These are phyloP conservation scores for Agaricus subrufescens DNA, from an alignment of 768 basidiomycete species.

Conservation along the genomic window DNA sequence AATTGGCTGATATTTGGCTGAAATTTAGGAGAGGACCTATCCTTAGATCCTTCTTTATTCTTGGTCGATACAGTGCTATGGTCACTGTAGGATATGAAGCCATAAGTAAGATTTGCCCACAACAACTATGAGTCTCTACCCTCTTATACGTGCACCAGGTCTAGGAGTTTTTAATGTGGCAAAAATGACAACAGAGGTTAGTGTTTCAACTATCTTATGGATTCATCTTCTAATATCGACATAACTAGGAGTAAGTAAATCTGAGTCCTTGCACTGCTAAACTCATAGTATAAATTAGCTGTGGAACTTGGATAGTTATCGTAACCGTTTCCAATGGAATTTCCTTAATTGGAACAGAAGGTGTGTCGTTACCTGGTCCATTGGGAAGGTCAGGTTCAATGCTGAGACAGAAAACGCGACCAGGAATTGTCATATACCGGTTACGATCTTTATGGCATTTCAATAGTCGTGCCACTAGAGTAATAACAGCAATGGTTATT, in stretches of 20 bases:
- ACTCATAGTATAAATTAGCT: not conserved
- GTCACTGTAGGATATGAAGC: not conserved
- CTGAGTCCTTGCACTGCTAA: not conserved
- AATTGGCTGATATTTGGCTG: not conserved
- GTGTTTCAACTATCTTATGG: not conserved
- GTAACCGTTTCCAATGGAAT: not conserved
- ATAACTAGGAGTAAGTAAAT: not conserved
- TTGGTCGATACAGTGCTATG: not conserved
- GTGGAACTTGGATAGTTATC: not conserved
- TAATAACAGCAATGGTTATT: not conserved
- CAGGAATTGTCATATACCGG: conserved; percentile 2
- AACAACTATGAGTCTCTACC: not conserved
- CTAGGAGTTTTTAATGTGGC: not conserved
- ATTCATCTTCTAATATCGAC: not conserved
- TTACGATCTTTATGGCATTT: not conserved
- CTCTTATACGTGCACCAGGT: not conserved
- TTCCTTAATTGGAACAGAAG: conserved; percentile 2
- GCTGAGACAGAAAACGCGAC: not conserved
- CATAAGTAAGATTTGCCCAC: not conserved
- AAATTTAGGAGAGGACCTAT: not conserved
- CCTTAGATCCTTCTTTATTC: not conserved
- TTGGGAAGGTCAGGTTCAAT: not conserved
- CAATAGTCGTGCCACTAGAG: not conserved
- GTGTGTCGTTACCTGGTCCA: not conserved
- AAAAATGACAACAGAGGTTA: not conserved